These are phyloP conservation scores for Truncatella angustata DNA, from an alignment of 2,329 filamentous ascomycete genomes.

Conservation along the genomic window DNA sequence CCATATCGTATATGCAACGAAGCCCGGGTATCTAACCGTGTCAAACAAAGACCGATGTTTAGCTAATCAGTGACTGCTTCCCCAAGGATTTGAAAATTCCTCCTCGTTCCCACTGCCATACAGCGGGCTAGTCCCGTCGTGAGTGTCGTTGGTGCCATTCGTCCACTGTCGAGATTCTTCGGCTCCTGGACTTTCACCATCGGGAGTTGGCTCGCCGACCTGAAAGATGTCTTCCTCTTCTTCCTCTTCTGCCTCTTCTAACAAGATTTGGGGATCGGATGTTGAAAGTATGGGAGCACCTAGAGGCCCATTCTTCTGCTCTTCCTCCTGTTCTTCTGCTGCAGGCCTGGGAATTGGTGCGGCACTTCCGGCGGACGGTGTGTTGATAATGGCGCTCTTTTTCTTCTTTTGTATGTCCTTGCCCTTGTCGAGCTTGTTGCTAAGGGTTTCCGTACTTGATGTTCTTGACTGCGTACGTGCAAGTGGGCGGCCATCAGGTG, in stretches of 20 bases:
- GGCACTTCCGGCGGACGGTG: constrained; percentile 16
- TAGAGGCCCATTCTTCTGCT: constrained; percentile 28
- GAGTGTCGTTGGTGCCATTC: background rate
- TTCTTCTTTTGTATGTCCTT: constrained; percentile 30
- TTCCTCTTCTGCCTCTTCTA: constrained; percentile 30
- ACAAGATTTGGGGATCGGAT: constrained; percentile 29
- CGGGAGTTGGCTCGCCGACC: constrained; percentile 21
- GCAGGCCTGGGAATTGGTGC: constrained; percentile 16
- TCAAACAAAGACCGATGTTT: background rate
- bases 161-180: constrained; percentile 13
- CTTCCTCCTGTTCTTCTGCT: constrained; percentile 23
- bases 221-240: constrained; percentile 25
- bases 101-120: constrained; percentile 30
- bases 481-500: constrained; percentile 25
- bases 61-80: constrained; percentile 10
- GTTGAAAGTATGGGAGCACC: constrained; percentile 29
- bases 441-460: constrained; percentile 24
- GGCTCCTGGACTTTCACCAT: constrained; percentile 15
- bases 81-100: constrained; percentile 48
- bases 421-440: constrained; percentile 26
- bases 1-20: background rate
- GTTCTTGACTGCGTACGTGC: constrained; percentile 14
- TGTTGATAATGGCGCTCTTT: constrained; percentile 16
- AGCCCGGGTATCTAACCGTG: constrained; percentile 9
- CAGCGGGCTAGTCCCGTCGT: constrained; percentile 12